Evolutionary conservation across 208 protist species (phyloP), one percentile per base, ranked within the genome.

Genomic region (Leishmania mexicana): DNA sequence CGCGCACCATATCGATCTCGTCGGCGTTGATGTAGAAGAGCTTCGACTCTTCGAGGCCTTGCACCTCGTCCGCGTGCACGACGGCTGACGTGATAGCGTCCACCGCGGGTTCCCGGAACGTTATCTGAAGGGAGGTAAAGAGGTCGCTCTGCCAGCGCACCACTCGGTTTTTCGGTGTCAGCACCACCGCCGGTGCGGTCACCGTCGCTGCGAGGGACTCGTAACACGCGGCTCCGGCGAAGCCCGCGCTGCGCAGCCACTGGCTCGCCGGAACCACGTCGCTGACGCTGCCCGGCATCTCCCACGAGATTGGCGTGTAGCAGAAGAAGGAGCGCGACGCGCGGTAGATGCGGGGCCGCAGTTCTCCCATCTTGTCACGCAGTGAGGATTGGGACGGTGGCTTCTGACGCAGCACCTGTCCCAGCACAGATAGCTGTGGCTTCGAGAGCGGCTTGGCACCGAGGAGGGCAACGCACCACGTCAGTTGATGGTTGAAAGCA

Each of bases 111-210:
- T 94, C 88, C 21, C 78, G 70, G 65, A 94, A 97, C 24, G 92
- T 78, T 21, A 84, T 76, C n/a, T 62, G 49, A 38, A 96, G 81
- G 35, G 93, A 84, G 54, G 81, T 68, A 62, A 88, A 85, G 38
- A 96, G 87, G 79, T 97, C 94, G 70, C 87, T 94, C 80, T 95
- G 92, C 79, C 93, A 97, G 31, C 92, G 90, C 31, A 92, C 85
- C 8, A 60, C 72, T 75, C 84, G 87, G 64, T 76, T 90, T 38
- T 73, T 64, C 6, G 87, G 67, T n/a, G 81, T 88, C 47, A 92
- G 62, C 2, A 89, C 87, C 53, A 74, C 78, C n/a, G 83, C 74
- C 0, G 76, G 19, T 19, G n/a, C 45, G 35, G 72, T 71, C 53
- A 58, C 75, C 24, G 76, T 65, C n/a, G 83, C 70, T 8, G 67